Conservation (phyloP, 768 basidiomycete genomes). For the Lactarius evosmus region DNA sequence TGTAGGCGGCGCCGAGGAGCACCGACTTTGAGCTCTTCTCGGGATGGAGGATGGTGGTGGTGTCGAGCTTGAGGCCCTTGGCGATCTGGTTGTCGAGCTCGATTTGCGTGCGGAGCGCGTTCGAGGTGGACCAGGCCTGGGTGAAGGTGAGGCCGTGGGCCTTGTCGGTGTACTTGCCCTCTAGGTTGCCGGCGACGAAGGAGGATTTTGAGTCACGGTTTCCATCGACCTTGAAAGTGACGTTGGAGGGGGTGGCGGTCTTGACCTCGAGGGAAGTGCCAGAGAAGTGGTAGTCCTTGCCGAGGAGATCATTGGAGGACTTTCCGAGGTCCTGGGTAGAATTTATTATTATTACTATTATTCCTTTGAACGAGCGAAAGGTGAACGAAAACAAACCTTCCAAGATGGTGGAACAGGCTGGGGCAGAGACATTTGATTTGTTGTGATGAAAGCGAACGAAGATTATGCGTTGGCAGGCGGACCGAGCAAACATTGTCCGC, state of each 20-base stretch:
- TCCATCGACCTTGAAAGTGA: conserved; percentile 92
- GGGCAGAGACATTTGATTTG: conserved; percentile 83
- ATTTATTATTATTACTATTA: neutral
- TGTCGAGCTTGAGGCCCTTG: conserved; percentile 94
- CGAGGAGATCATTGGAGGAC: conserved; percentile 91
- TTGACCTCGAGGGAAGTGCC: conserved; percentile 77
- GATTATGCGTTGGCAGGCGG: conserved; percentile 32
- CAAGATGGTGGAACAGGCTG: conserved; percentile 96
- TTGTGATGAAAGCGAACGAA: conserved; percentile 23
- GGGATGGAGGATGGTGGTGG: conserved; percentile 77
- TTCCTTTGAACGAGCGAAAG: neutral
- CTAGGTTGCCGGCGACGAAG: conserved; percentile 84
- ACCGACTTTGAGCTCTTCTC: conserved; percentile 86
- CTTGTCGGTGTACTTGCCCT: conserved; percentile 91
- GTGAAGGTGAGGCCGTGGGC: conserved; percentile 93
- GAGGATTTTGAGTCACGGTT: conserved; percentile 69
- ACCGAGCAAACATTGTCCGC: conserved; percentile 29
- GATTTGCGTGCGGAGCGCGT: conserved; percentile 85
- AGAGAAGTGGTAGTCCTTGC: conserved; percentile 86
- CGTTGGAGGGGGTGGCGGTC: conserved; percentile 83
- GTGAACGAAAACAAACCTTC: conserved; percentile 59
- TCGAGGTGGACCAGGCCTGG: conserved; percentile 92
- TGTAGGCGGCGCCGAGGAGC: conserved; percentile 81
- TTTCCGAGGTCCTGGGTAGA: conserved; percentile 89
- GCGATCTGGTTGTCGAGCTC: conserved; percentile 98